These are phyloP conservation scores for Aphanomyces euteiches DNA, from an alignment of 352 stramenopile species.

Conservation along the genomic window DNA sequence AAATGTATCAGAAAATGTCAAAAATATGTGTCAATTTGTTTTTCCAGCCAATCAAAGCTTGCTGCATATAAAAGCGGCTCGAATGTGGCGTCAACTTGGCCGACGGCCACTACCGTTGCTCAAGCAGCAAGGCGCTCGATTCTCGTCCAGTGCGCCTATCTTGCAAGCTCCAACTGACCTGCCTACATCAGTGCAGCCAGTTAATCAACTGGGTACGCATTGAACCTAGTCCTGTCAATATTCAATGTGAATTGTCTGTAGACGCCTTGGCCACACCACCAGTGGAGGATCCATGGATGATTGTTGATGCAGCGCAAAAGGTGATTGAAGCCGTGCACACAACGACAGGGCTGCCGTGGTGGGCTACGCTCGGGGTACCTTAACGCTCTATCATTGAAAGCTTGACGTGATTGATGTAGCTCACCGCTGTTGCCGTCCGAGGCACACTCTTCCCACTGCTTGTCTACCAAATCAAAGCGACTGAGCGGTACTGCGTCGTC, in stretches of 20 bases:
- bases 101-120: not conserved
- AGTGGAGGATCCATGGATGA: constrained; percentile 23
- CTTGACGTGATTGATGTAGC: constrained; percentile 29
- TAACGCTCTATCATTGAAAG: not conserved
- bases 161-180: not conserved
- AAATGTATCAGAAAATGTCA: not conserved
- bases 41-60: too few relatives aligned
- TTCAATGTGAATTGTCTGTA: not conserved
- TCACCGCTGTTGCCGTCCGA: constrained; percentile 61
- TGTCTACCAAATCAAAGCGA: constrained; percentile 63
- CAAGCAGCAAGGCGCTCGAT: not conserved
- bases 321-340: constrained; percentile 58
- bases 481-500: constrained; percentile 42
- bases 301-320: constrained; percentile 61
- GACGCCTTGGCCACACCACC: not conserved
- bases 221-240: not conserved
- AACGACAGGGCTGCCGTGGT: constrained; percentile 69
- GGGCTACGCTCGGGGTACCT: constrained; percentile 57
- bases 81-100: not conserved
- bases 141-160: constrained; percentile 7
- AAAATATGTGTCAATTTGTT: not conserved
- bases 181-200: not conserved
- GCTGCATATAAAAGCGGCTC: not conserved
- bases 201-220: not conserved
- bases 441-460: constrained; percentile 68